phyloP scores from a whole-genome alignment of 1,139 yeast species.

The Trichomonascaceae sp. region DNA sequence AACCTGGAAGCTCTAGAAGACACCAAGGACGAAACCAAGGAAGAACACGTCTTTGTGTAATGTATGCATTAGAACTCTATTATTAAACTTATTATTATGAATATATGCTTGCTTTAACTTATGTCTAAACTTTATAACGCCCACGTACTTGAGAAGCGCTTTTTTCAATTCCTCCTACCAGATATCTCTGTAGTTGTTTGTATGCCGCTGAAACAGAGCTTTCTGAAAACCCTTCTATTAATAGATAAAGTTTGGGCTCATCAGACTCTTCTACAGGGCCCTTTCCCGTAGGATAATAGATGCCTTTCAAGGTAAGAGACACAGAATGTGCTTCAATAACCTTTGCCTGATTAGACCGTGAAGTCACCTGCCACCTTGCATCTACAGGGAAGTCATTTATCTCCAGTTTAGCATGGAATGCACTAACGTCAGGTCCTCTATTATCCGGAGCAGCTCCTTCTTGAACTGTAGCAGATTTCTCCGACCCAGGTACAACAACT shows the following conservation, averaged over 20 bases:
- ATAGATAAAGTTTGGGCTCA: constrained; percentile 70
- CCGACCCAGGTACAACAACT: constrained; percentile 14
- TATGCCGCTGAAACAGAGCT: constrained; percentile 62
- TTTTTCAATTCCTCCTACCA: constrained; percentile 53
- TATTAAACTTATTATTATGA: background rate
- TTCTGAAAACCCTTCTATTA: constrained; percentile 73
- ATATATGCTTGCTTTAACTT: background rate
- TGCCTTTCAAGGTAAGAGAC: constrained; percentile 80
- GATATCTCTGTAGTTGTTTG: constrained; percentile 50
- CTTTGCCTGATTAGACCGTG: constrained; percentile 56
- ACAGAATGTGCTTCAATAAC: constrained; percentile 70
- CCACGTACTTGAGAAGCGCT: constrained; percentile 39
- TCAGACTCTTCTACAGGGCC: constrained; percentile 43
- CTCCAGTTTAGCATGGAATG: constrained; percentile 63
- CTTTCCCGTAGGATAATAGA: constrained; percentile 55
- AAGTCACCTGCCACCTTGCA: constrained; percentile 78
- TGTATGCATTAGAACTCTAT: background rate
- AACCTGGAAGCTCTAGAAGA: constrained; percentile 5
- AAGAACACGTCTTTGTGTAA: background rate
- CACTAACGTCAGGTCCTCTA: constrained; percentile 54
- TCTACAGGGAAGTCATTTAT: constrained; percentile 84
- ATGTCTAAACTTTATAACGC: constrained; percentile 5
- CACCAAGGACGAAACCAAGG: background rate
- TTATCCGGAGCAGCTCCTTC: constrained; percentile 59
- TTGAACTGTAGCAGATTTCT: constrained; percentile 12